phyloP scores from a whole-genome alignment of 129 eudicot species.

The Helianthus annuus region DNA sequence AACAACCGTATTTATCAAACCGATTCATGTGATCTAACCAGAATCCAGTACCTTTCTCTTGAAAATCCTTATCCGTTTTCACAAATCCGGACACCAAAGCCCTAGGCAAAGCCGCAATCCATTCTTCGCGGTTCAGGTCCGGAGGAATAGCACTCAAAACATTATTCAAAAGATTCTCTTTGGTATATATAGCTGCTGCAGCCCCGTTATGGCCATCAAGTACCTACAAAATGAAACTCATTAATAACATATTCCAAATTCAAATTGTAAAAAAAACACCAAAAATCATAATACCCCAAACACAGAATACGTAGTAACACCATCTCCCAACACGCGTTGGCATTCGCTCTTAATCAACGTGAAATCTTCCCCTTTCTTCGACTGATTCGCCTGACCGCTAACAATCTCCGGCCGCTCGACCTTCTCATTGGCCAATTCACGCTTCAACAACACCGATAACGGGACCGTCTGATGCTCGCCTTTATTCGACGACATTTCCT shows the following conservation, averaged over 20 bases:
- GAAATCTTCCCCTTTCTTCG: conserved; percentile 94
- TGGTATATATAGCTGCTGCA: conserved; percentile 88
- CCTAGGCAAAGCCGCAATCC: conserved; percentile 90
- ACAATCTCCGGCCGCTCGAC: conserved; percentile 67
- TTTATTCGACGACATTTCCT: conserved; percentile 63
- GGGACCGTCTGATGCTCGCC: conserved; percentile 93
- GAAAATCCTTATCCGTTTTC: conserved; percentile 96
- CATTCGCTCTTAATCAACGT: conserved; percentile 83
- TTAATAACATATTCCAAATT: not conserved
- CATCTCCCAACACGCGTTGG: conserved; percentile 76
- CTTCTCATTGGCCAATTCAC: conserved; percentile 90
- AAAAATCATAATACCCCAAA: conserved; percentile 62
- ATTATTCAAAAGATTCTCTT: conserved; percentile 87
- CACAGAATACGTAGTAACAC: conserved; percentile 84
- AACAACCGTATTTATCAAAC: conserved; percentile 2
- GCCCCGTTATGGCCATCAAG: conserved; percentile 98
- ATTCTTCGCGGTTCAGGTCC: conserved; percentile 84
- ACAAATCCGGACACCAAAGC: conserved; percentile 97
- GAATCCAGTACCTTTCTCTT: conserved; percentile 64
- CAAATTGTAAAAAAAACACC: not conserved
- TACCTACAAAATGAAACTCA: conserved; percentile 48
- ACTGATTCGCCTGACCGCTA: conserved; percentile 83
- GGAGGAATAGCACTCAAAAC: conserved; percentile 83
- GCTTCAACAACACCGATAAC: conserved; percentile 78
- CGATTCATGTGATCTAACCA: not conserved